Conservation (phyloP, 2,329 filamentous ascomycete species). For the Fusarium sp. region DNA sequence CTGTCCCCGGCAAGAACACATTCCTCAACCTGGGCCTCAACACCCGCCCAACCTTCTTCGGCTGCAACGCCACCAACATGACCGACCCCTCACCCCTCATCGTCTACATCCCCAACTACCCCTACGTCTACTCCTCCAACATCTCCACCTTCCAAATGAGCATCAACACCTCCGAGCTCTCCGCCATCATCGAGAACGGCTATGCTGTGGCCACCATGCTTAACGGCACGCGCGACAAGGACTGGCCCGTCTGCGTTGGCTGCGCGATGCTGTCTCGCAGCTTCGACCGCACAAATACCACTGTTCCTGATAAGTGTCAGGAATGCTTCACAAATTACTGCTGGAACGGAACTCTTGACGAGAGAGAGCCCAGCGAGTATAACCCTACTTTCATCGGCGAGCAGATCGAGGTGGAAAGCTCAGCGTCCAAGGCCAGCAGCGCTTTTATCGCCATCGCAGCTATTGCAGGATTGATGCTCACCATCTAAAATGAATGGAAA, state of each 20-base stretch:
- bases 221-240: slow-evolving; percentile 75
- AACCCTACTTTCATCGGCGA: slow-evolving; percentile 40
- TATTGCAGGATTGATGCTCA: slow-evolving; percentile 32
- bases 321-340: slow-evolving; percentile 85
- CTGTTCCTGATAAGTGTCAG: slow-evolving; percentile 74
- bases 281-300: slow-evolving; percentile 73
- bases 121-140: slow-evolving; percentile 81
- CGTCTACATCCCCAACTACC: slow-evolving; percentile 83
- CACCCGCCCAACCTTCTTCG: slow-evolving; percentile 68
- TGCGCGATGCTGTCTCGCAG: slow-evolving; percentile 86
- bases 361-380: slow-evolving; percentile 46
- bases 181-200: slow-evolving; percentile 86
- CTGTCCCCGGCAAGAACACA: slow-evolving; percentile 61
- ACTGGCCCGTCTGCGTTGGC: slow-evolving; percentile 85
- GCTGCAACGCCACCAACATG: slow-evolving; percentile 65
- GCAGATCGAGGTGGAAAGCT: slow-evolving; percentile 39
- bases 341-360: slow-evolving; percentile 80
- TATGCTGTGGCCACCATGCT: slow-evolving; percentile 84
- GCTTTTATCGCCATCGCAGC: slow-evolving; percentile 21
- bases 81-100: slow-evolving; percentile 70
- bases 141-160: slow-evolving; percentile 76
- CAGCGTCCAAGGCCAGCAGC: slow-evolving; percentile 25
- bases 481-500: slow-evolving; percentile 13
- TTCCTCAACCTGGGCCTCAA: slow-evolving; percentile 68
- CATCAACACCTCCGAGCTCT: slow-evolving; percentile 72